Conservation (phyloP, 2,329 filamentous ascomycete species). For the Neonectria punicea region DNA sequence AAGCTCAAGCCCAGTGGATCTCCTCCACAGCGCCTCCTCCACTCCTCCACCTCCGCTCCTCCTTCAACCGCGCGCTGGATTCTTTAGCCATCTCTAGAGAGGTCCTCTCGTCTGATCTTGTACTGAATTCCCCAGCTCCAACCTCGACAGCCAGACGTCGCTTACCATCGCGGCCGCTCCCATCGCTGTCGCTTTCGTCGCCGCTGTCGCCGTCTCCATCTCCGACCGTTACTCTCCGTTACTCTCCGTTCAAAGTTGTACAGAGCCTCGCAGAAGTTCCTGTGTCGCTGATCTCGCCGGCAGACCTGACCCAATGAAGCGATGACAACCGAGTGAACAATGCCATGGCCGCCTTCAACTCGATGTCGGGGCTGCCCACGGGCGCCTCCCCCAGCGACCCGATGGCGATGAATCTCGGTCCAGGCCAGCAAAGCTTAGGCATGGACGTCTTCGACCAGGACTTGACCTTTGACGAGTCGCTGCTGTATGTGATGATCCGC, state of each 20-base stretch:
- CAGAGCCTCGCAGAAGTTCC: constrained; percentile 27
- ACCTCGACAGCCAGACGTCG: constrained; percentile 1
- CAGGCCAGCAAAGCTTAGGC: constrained; percentile 50
- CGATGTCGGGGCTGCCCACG: constrained; percentile 62
- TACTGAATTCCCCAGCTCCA: not conserved
- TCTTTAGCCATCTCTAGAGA: constrained; percentile 5
- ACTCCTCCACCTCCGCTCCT: constrained; percentile 22
- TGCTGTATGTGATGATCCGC: constrained; percentile 56
- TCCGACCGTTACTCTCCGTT: not conserved
- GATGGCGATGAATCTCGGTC: constrained; percentile 57
- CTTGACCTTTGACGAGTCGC: constrained; percentile 65
- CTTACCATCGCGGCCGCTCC: not conserved
- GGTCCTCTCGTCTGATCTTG: constrained; percentile 6
- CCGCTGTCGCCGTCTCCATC: not conserved
- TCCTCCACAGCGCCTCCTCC: constrained; percentile 26
- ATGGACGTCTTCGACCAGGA: constrained; percentile 65
- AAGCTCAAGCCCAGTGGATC: constrained; percentile 9
- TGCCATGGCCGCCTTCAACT: constrained; percentile 69
- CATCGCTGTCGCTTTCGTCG: not conserved
- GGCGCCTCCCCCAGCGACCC: constrained; percentile 56
- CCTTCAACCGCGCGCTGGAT: constrained; percentile 18
- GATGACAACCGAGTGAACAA: constrained; percentile 50
- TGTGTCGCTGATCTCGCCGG: constrained; percentile 34
- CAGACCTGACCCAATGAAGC: constrained; percentile 40
- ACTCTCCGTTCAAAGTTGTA: constrained; percentile 11